phyloP scores from a whole-genome alignment of 2,329 filamentous ascomycete genomes.

The Gnomoniopsis sp. region DNA sequence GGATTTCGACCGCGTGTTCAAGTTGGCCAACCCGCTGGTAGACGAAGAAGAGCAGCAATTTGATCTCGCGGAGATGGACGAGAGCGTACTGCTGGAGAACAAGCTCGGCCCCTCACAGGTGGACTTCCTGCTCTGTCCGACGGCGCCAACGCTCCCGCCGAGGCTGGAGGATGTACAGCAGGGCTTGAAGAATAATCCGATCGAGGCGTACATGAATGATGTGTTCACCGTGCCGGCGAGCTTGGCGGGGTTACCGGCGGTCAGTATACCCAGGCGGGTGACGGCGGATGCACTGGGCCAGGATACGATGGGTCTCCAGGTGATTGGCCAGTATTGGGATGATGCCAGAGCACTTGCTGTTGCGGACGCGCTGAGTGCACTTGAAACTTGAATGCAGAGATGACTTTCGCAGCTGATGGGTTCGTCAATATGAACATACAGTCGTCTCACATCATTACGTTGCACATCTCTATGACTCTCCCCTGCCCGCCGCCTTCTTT shows the following conservation, averaged over 20 bases:
- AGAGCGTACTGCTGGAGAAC: conserved; percentile 46
- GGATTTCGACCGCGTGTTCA: conserved; percentile 83
- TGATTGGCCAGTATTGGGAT: conserved; percentile 80
- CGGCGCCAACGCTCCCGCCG: conserved; percentile 61
- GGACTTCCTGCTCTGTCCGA: conserved; percentile 85
- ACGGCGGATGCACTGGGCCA: conserved; percentile 28
- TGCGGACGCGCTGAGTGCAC: conserved; percentile 41
- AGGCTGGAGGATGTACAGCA: conserved; percentile 44
- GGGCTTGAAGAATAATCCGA: conserved; percentile 41
- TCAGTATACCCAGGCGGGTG: conserved; percentile 70
- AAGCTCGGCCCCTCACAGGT: conserved; percentile 63
- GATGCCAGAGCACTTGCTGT: conserved; percentile 61
- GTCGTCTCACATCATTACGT: too few species aligned
- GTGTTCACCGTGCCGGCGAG: conserved; percentile 95
- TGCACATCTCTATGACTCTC: too few species aligned
- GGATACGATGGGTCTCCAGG: conserved; percentile 58
- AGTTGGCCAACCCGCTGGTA: conserved; percentile 63
- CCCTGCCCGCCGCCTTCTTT: too few species aligned
- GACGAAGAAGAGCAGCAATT: conserved; percentile 41
- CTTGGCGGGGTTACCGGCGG: conserved; percentile 82
- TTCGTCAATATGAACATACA: too few species aligned
- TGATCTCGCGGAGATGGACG: conserved; percentile 58
- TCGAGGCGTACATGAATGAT: conserved; percentile 89
- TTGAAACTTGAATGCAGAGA: too few species aligned
- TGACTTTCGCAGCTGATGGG: too few species aligned